A percentile compares a stretch with the other conserved stretches of the same genome.
These are phyloP conservation scores for Mucor indicus DNA, from an alignment of 371 early-diverging fungal species.

Conservation along the genomic window DNA sequence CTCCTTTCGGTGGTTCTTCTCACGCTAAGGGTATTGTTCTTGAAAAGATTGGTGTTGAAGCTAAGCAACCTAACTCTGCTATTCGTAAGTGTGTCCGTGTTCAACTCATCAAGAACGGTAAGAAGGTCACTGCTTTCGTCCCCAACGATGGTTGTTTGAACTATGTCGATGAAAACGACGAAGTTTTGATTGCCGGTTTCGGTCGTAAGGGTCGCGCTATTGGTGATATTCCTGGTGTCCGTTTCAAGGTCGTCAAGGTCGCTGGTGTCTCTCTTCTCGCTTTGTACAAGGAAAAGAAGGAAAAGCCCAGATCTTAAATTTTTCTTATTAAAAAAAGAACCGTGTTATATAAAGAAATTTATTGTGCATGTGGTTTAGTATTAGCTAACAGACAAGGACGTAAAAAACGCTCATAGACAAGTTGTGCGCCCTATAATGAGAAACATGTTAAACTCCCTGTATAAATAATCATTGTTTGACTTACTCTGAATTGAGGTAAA, in stretches of 20 bases:
- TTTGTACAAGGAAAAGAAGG: constrained; percentile 99
- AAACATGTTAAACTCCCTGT: constrained; percentile 1
- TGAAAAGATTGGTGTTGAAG: constrained; percentile 99
- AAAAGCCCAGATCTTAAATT: constrained; percentile 96
- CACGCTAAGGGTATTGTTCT: constrained; percentile 99
- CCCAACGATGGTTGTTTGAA: constrained; percentile 99
- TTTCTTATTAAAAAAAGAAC: background rate
- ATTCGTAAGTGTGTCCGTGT: constrained; percentile 99
- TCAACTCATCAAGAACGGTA: constrained; percentile 99
- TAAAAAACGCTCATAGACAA: constrained; percentile 34
- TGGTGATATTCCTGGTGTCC: constrained; percentile 99
- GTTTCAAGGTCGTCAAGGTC: constrained; percentile 99
- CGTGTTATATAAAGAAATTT: background rate
- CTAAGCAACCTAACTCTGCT: constrained; percentile 99
- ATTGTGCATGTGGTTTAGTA: background rate
- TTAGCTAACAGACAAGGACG: constrained; percentile 29
- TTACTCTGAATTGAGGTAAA: constrained; percentile 75
- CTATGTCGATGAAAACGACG: constrained; percentile 98
- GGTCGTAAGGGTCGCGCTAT: constrained; percentile 86
- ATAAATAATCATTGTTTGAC: too few species aligned
- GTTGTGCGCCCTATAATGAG: constrained; percentile 33
- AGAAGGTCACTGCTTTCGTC: constrained; percentile 99
- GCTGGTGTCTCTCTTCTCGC: constrained; percentile 99
- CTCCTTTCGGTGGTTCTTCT: constrained; percentile 98
- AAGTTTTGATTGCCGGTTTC: constrained; percentile 95